These are phyloP conservation scores for Ustilago trichophora DNA, from an alignment of 1,284 basidiomycete species.

Conservation along the genomic window DNA sequence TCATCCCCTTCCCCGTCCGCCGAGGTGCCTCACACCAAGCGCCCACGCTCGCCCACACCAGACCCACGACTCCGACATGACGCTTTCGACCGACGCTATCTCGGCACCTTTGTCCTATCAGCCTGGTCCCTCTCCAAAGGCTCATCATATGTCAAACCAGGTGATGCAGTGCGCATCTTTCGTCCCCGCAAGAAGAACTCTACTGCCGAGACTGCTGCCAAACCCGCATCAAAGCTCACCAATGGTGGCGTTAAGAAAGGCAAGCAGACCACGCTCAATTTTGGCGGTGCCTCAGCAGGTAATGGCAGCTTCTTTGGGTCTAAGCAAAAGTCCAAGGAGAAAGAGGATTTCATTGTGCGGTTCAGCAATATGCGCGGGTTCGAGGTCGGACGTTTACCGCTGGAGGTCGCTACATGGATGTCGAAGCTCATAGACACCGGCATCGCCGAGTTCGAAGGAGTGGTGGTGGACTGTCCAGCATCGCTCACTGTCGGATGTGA, in stretches of 20 bases:
- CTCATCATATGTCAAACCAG: slow-evolving; percentile 51
- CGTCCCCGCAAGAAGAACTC: slow-evolving; percentile 56
- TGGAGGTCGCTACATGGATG: slow-evolving; percentile 62
- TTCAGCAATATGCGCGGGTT: slow-evolving; percentile 63
- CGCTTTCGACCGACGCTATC: slow-evolving; percentile 45
- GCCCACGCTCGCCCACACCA: slow-evolving; percentile 25
- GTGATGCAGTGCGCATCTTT: slow-evolving; percentile 57
- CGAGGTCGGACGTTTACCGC: slow-evolving; percentile 60
- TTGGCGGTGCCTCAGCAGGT: slow-evolving; percentile 7
- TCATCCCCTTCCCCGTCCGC: slow-evolving; percentile 13
- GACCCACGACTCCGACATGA: slow-evolving; percentile 44
- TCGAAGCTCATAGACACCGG: slow-evolving; percentile 58
- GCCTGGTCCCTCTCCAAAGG: slow-evolving; percentile 64
- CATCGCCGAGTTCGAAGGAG: slow-evolving; percentile 58
- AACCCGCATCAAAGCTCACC: slow-evolving; percentile 23
- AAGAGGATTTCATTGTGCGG: slow-evolving; percentile 61
- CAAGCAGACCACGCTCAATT: slow-evolving; percentile 56
- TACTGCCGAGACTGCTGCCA: too few species aligned
- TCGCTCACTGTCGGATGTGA: slow-evolving; percentile 59
- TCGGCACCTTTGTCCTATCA: slow-evolving; percentile 62
- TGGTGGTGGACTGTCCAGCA: slow-evolving; percentile 59
- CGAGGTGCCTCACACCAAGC: background rate
- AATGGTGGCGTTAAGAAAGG: slow-evolving; percentile 19
- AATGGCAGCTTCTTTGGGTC: slow-evolving; percentile 9
- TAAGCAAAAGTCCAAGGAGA: slow-evolving; percentile 43